Evolutionary conservation across 306 rosid genomes (phyloP), one percentile per base, ranked within the genome.

Genomic region (Quillaja saponaria): DNA sequence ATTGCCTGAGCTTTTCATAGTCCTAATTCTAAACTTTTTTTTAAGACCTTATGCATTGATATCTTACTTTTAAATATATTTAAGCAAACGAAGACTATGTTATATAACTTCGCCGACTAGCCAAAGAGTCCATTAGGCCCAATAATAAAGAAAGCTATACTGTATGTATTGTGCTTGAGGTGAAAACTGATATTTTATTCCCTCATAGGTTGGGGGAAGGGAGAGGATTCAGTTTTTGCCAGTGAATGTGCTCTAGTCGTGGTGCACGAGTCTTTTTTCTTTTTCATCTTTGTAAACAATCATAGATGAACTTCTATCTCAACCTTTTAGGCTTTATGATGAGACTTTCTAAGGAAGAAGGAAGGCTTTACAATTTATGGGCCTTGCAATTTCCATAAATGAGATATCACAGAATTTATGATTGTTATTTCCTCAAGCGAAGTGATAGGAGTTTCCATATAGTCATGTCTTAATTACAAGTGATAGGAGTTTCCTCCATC

Each of bases 271-370:
- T 38, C 2, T 46, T 34, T 34, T 34, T 72, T 47, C 67, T 55
- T 45, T 62, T 60, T 45, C 21, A 10, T 55, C 28, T 35, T 50
- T n/a, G 62, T 33, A 54, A 53, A 34, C 40, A 61, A 21, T 56
- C 51, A 50, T 69, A 20, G 56, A 39, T 46, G 21, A 39, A 56
- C 41, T 41, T 47, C 18, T 69, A 37, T 21, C 47, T 38, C 35
- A 45, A 28, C 19, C 53, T 44, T 75, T 64, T 55, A 69, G 42
- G 42, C 16, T 34, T 28, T 58, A 57, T 37, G 57, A 28, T 37
- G 68, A 42, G 41, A 47, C 48, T 55, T 25, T 70, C 34, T 52
- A 42, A 75, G 34, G 49, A 4, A 56, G 58, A 63, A 42, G 64
- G 58, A 13, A n/a, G 63, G 50, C 63, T 13, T 49, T 28, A 35